Conservation (phyloP, 2,329 filamentous ascomycete species). For the Diaporthe capsici region DNA sequence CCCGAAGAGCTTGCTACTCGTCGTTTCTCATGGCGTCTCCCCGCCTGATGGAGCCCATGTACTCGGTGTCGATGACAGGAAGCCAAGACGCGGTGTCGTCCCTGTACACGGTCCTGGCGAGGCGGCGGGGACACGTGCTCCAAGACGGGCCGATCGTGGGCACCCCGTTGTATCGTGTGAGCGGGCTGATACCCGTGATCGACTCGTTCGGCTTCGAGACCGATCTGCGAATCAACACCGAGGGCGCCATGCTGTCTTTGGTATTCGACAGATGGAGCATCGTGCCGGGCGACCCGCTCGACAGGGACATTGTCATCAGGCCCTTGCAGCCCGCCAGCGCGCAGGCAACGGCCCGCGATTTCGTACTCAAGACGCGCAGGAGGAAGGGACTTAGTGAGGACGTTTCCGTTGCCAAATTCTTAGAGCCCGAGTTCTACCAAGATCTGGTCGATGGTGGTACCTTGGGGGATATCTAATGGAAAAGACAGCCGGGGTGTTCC, state of each 20-base stretch:
- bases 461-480: conserved; percentile 68
- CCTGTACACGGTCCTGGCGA: conserved; percentile 91
- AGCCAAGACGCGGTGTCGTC: conserved; percentile 90
- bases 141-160: conserved; percentile 95
- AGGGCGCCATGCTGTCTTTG: conserved; percentile 90
- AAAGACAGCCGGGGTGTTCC: neutral
- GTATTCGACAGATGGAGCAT: conserved; percentile 98
- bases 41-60: conserved; percentile 96
- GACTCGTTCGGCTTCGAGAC: conserved; percentile 99
- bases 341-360: conserved; percentile 93
- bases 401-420: conserved; percentile 94
- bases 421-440: conserved; percentile 94
- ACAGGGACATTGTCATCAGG: conserved; percentile 84
- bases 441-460: conserved; percentile 90
- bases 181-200: conserved; percentile 93
- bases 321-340: conserved; percentile 90
- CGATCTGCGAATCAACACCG: conserved; percentile 94
- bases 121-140: conserved; percentile 91
- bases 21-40: conserved; percentile 98
- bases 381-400: conserved; percentile 96
- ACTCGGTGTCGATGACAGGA: conserved; percentile 92
- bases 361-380: conserved; percentile 94
- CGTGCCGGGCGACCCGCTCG: conserved; percentile 94
- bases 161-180: conserved; percentile 92
- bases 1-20: conserved; percentile 92